These are phyloP conservation scores for Cyclospora cayetanensis DNA, from an alignment of 169 alveolate genomes.

Conservation along the genomic window DNA sequence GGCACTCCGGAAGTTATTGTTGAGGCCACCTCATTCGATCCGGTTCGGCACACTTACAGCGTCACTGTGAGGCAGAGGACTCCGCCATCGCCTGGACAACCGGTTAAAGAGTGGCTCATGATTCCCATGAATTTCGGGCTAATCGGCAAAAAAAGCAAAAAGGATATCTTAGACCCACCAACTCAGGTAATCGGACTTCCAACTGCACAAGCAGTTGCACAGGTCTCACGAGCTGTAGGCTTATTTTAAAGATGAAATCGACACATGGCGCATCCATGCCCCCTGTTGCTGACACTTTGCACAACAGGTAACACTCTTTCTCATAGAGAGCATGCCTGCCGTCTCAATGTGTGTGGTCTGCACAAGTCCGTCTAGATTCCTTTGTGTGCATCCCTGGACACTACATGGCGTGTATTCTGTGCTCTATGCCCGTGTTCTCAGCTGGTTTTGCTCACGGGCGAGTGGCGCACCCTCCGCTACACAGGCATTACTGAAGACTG, in stretches of 20 bases:
- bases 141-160: conserved; percentile 79
- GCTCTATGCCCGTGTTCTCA: neutral
- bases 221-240: too few species aligned
- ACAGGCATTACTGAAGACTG: neutral
- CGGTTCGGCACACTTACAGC: conserved; percentile 73
- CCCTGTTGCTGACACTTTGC: too few species aligned
- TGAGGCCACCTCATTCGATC: conserved; percentile 72
- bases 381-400: too few species aligned
- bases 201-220: neutral
- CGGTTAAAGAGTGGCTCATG: conserved; percentile 76
- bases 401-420: neutral
- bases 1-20: conserved; percentile 80
- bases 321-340: too few species aligned
- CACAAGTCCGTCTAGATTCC: too few species aligned
- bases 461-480: neutral
- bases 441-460: neutral
- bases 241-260: too few species aligned
- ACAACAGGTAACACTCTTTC: too few species aligned
- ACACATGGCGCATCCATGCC: too few species aligned
- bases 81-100: conserved; percentile 63
- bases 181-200: neutral
- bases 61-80: conserved; percentile 82
- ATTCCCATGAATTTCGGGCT: conserved; percentile 12
- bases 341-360: too few species aligned
- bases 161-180: conserved; percentile 72